These are phyloP conservation scores for Gossypium herbaceum DNA, from an alignment of 345 rosid species.

Conservation along the genomic window DNA sequence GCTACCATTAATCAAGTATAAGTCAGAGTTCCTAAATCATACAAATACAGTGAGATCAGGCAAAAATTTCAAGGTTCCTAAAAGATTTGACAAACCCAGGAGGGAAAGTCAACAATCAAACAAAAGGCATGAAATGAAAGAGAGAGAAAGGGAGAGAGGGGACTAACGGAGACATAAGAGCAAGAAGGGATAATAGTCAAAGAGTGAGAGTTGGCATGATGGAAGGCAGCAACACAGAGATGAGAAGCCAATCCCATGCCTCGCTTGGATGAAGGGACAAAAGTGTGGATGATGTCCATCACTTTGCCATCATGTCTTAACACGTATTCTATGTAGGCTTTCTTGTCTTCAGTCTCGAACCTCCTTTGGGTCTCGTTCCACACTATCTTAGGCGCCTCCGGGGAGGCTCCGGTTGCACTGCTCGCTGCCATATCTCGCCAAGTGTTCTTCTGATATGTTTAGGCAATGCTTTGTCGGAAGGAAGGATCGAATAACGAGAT, in stretches of 20 bases:
- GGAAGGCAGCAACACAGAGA: constrained; percentile 72
- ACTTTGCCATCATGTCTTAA: constrained; percentile 45
- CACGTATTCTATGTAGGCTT: constrained; percentile 67
- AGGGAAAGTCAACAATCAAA: background rate
- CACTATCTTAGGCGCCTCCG: constrained; percentile 47
- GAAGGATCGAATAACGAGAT: background rate
- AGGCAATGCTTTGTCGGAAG: background rate
- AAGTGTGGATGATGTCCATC: constrained; percentile 78
- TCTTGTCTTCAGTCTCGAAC: constrained; percentile 89
- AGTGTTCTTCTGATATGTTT: background rate
- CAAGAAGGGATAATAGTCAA: constrained; percentile 69
- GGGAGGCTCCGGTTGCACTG: constrained; percentile 6
- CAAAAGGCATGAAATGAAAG: background rate
- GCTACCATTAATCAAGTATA: background rate
- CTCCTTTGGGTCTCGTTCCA: constrained; percentile 48
- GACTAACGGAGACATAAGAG: constrained; percentile 73
- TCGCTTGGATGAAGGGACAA: constrained; percentile 73
- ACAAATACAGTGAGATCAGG: background rate
- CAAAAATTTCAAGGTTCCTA: constrained; percentile 2
- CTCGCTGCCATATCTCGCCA: constrained; percentile 22
- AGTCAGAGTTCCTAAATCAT: background rate
- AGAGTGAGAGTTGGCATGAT: constrained; percentile 64
- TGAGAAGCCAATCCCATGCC: constrained; percentile 84
- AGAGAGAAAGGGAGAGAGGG: background rate
- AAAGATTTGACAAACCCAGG: background rate